These are phyloP conservation scores for Monosporascus cannonballus DNA, from an alignment of 2,329 filamentous ascomycete genomes.

Conservation along the genomic window DNA sequence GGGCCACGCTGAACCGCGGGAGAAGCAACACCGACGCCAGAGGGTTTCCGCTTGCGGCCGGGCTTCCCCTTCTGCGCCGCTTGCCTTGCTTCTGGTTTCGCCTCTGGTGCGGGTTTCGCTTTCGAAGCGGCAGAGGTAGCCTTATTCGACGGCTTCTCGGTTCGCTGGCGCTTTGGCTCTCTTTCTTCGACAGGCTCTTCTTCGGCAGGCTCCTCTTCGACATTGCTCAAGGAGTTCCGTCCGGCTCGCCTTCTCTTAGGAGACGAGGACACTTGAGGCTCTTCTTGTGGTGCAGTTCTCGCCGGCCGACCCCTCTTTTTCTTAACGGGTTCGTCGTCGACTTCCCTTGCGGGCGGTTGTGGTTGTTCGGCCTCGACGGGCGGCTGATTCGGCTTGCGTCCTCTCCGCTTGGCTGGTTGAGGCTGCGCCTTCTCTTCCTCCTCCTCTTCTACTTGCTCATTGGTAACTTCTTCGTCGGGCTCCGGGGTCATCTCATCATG, in stretches of 20 bases:
- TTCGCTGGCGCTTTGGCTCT: conserved; percentile 19
- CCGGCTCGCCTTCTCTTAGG: conserved; percentile 16
- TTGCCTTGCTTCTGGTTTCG: conserved; percentile 12
- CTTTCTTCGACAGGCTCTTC: conserved; percentile 14
- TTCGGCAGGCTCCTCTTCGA: conserved; percentile 8
- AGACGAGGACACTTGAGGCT: conserved; percentile 9
- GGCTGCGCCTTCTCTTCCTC: conserved; percentile 17
- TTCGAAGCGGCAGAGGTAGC: conserved; percentile 14
- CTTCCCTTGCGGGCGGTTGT: conserved; percentile 12
- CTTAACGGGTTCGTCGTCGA: conserved; percentile 16
- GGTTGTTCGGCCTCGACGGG: conserved; percentile 6
- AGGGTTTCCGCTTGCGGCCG: conserved; percentile 30
- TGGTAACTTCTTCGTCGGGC: conserved; percentile 15
- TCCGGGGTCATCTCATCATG: conserved; percentile 15
- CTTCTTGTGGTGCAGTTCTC: conserved; percentile 12
- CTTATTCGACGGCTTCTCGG: conserved; percentile 14
- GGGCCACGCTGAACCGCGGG: conserved; percentile 46
- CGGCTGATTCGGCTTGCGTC: conserved; percentile 20
- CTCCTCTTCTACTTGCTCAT: conserved; percentile 10
- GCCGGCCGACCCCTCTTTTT: conserved; percentile 21
- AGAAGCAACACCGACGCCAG: conserved; percentile 38
- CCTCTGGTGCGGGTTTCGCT: conserved; percentile 14
- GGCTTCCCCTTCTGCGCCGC: conserved; percentile 24
- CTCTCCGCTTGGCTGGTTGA: conserved; percentile 14
- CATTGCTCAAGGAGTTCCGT: conserved; percentile 14